These are phyloP conservation scores for Boletus edulis DNA, from an alignment of 768 basidiomycete genomes.

Conservation along the genomic window DNA sequence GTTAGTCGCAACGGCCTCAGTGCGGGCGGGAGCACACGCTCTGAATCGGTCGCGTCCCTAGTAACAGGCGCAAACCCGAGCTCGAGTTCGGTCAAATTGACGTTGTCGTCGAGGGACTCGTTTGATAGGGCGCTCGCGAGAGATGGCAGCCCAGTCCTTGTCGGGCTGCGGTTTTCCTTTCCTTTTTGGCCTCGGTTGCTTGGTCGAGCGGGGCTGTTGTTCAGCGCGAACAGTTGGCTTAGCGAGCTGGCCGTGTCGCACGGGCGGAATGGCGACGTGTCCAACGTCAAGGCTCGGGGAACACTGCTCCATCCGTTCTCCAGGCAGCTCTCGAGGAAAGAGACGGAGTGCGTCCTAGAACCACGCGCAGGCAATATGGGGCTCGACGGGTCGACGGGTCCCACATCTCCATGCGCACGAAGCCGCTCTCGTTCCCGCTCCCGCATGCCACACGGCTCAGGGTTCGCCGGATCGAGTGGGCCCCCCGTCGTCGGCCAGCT, in stretches of 20 bases:
- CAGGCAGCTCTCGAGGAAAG: neutral
- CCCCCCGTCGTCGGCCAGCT: slow-evolving; percentile 25
- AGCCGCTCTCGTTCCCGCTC: slow-evolving; percentile 1
- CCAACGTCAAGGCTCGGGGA: neutral
- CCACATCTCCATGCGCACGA: neutral
- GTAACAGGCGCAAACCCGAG: neutral
- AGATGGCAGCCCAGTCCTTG: slow-evolving; percentile 10
- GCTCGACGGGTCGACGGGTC: neutral
- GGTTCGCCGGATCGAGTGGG: slow-evolving; percentile 25
- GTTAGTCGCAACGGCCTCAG: slow-evolving; percentile 22
- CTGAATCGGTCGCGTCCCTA: neutral
- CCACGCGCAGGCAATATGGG: neutral
- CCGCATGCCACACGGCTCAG: slow-evolving; percentile 13
- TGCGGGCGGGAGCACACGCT: slow-evolving; percentile 20
- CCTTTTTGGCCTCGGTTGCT: neutral
- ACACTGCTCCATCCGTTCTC: neutral
- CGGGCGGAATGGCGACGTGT: neutral
- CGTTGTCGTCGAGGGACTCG: slow-evolving; percentile 12
- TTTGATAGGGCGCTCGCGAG: slow-evolving; percentile 20
- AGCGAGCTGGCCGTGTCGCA: neutral
- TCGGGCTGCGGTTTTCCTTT: neutral
- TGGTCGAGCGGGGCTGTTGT: neutral
- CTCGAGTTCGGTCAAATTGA: slow-evolving; percentile 5
- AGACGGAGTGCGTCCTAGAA: neutral
- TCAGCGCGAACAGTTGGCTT: neutral